These are phyloP conservation scores for carrot (Daucus carota) DNA, from an alignment of 129 eudicot species.

Conservation along the genomic window DH1_v3.0 NC_030388.2:950001-950500, in stretches of 20 bases:
- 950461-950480: neutral
- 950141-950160: neutral
- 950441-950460: neutral
- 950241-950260: no score
- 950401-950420: neutral
- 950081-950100: no score
- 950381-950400: neutral
- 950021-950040: neutral
- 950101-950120: neutral
- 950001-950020: neutral
- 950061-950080: no score
- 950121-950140: neutral
- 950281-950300: neutral
- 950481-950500: neutral
- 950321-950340: no score
- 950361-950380: no score
- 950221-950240: no score
- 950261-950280: neutral
- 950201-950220: neutral
- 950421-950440: neutral
- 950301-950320: no score
- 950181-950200: neutral
- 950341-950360: no score
- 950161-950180: neutral
- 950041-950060: neutral